These are phyloP conservation scores for Lichtheimia hyalospora DNA, from an alignment of 371 early-diverging fungal species.

Conservation along the genomic window DNA sequence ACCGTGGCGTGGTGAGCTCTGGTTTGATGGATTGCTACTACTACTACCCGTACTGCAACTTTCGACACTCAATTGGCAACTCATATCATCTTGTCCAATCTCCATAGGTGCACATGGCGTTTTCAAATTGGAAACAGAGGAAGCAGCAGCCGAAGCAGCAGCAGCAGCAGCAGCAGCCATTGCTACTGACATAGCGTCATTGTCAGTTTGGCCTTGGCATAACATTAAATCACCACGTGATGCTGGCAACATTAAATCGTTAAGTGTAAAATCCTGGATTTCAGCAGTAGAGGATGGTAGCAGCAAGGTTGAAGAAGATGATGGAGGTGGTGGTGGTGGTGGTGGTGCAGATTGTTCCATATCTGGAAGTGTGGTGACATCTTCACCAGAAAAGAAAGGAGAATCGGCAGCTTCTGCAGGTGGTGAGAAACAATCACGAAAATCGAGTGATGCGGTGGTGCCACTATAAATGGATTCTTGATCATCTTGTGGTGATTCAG, in stretches of 20 bases:
- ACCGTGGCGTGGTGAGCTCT: slow-evolving; percentile 18
- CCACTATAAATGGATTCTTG: slow-evolving; percentile 31
- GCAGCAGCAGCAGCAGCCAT: slow-evolving; percentile 11
- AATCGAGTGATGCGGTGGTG: slow-evolving; percentile 46
- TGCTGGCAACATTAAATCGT: slow-evolving; percentile 11
- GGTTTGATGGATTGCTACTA: slow-evolving; percentile 13
- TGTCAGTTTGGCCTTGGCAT: slow-evolving; percentile 3
- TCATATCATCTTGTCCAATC: slow-evolving; percentile 13
- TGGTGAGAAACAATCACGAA: slow-evolving; percentile 48
- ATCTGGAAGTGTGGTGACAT: neutral
- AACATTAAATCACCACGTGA: slow-evolving; percentile 15
- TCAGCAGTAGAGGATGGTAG: neutral
- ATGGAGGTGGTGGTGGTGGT: slow-evolving; percentile 3
- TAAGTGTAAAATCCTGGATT: slow-evolving; percentile 4
- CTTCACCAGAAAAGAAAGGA: slow-evolving; percentile 1
- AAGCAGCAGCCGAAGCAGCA: slow-evolving; percentile 6
- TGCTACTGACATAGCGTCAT: neutral
- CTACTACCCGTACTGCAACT: slow-evolving; percentile 11
- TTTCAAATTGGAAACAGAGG: slow-evolving; percentile 1
- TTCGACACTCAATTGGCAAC: slow-evolving; percentile 13
- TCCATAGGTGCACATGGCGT: neutral
- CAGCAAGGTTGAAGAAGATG: neutral
- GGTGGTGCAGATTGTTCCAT: neutral
- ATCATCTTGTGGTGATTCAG: slow-evolving; percentile 6
- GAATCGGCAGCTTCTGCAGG: slow-evolving; percentile 19